Conservation (phyloP, 768 basidiomycete genomes). For the Epithele typhae region DNA sequence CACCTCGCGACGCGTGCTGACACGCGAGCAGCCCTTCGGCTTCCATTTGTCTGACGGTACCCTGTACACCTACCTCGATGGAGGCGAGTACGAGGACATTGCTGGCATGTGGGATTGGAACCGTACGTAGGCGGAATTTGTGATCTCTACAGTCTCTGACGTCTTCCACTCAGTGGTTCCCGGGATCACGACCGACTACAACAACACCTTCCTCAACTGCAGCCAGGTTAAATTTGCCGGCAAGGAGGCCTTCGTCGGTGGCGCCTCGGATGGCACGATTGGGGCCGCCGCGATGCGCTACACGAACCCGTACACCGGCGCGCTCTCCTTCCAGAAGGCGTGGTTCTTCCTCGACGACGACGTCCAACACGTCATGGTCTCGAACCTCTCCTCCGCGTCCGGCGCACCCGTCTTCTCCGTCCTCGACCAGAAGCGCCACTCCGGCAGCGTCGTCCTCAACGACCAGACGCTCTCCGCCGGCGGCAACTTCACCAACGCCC, state of each 20-base stretch:
- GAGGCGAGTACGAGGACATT: conserved; percentile 72
- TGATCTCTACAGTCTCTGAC: neutral
- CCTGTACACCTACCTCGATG: conserved; percentile 57
- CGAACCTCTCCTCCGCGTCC: conserved; percentile 30
- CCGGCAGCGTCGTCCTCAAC: conserved; percentile 41
- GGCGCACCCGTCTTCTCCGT: conserved; percentile 53
- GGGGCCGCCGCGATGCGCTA: conserved; percentile 66
- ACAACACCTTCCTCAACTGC: conserved; percentile 50
- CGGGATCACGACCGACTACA: conserved; percentile 65
- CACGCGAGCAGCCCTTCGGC: conserved; percentile 43
- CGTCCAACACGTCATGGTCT: conserved; percentile 57
- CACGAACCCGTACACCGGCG: conserved; percentile 54
- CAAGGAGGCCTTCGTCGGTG: conserved; percentile 57
- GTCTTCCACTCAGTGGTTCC: conserved; percentile 43
- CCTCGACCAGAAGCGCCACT: conserved; percentile 57
- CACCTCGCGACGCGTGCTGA: neutral
- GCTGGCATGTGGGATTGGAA: conserved; percentile 76
- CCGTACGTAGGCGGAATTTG: conserved; percentile 9
- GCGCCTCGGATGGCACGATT: conserved; percentile 50
- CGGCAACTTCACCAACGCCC: conserved; percentile 24
- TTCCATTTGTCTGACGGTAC: conserved; percentile 70
- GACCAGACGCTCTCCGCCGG: conserved; percentile 18
- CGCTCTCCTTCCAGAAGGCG: conserved; percentile 59
- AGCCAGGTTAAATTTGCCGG: conserved; percentile 39
- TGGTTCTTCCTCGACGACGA: conserved; percentile 72